These are phyloP conservation scores for Phoenix roebelenii DNA, from an alignment of 176 grass and related monocot species.

Conservation along the genomic window DNA sequence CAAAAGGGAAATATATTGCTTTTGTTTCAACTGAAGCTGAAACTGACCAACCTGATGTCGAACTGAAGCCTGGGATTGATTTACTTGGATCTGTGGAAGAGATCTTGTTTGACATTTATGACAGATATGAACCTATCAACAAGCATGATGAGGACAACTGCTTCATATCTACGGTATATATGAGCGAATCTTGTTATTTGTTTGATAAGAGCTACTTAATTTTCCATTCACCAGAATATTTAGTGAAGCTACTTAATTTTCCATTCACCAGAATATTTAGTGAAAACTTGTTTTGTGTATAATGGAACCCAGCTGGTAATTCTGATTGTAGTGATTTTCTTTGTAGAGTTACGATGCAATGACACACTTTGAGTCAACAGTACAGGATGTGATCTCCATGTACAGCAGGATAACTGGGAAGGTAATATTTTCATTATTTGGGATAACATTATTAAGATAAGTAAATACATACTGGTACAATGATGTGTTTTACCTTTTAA, in stretches of 20 bases:
- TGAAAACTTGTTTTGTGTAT: too few relatives aligned
- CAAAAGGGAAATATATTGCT: constrained; percentile 85
- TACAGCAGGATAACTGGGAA: constrained; percentile 83
- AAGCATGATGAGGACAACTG: constrained; percentile 61
- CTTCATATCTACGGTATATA: constrained; percentile 78
- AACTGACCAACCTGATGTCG: constrained; percentile 49
- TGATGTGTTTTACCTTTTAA: not conserved
- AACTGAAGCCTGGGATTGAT: constrained; percentile 75
- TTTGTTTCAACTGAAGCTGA: constrained; percentile 94
- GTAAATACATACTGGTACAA: not conserved
- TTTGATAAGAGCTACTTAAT: not conserved
- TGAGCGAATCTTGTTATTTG: not conserved
- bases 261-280: too few relatives aligned
- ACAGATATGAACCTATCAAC: constrained; percentile 73
- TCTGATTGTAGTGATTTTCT: not conserved
- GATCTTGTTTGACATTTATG: constrained; percentile 73
- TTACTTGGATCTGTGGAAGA: constrained; percentile 74
- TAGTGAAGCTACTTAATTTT: too few relatives aligned
- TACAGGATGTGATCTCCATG: constrained; percentile 71
- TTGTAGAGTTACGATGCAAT: constrained; percentile 91
- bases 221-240: not conserved
- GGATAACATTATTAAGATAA: not conserved
- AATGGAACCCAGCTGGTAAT: too few relatives aligned
- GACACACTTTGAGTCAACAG: constrained; percentile 93
- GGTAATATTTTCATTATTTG: constrained; percentile 38